phyloP scores from a whole-genome alignment of 2,329 filamentous ascomycete genomes.

The Bipolaris sorokiniana region DNA sequence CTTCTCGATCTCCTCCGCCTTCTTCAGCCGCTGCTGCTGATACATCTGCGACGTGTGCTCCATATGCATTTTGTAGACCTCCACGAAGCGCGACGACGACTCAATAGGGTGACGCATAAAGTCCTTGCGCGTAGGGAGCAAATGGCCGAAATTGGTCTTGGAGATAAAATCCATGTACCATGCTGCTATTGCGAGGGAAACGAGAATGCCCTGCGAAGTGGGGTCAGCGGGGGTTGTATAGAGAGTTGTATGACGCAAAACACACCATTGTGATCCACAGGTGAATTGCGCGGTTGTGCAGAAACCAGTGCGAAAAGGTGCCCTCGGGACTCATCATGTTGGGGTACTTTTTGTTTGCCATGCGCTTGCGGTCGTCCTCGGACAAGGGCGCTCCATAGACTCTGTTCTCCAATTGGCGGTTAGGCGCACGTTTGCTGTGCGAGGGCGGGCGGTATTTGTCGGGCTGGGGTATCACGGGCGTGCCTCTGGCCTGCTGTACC shows the following conservation, averaged over 20 bases:
- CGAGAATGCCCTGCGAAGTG: constrained; percentile 65
- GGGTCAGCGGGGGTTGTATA: constrained; percentile 3
- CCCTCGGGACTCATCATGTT: constrained; percentile 86
- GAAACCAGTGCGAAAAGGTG: constrained; percentile 82
- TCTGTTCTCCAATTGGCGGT: constrained; percentile 60
- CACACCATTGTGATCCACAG: constrained; percentile 80
- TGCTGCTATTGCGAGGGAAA: constrained; percentile 72
- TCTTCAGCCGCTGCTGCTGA: constrained; percentile 72
- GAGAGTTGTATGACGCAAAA: constrained; percentile 6
- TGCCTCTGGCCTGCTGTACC: constrained; percentile 46
- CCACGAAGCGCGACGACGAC: constrained; percentile 68
- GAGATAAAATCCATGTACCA: constrained; percentile 79
- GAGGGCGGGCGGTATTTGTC: constrained; percentile 91
- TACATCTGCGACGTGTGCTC: constrained; percentile 72
- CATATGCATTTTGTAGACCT: constrained; percentile 79
- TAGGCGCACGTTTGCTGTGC: constrained; percentile 73
- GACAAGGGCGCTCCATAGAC: constrained; percentile 78
- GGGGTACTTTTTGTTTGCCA: constrained; percentile 77
- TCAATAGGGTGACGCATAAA: constrained; percentile 72
- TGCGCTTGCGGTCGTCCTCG: constrained; percentile 68
- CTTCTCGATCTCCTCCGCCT: constrained; percentile 87
- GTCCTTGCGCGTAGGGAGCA: constrained; percentile 74
- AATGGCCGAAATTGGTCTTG: constrained; percentile 78
- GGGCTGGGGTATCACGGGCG: constrained; percentile 76
- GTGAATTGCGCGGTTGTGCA: constrained; percentile 78